Base-by-base conservation (phyloP, 768 basidiomycete species). In the Phlebiopsis gigantea region DNA sequence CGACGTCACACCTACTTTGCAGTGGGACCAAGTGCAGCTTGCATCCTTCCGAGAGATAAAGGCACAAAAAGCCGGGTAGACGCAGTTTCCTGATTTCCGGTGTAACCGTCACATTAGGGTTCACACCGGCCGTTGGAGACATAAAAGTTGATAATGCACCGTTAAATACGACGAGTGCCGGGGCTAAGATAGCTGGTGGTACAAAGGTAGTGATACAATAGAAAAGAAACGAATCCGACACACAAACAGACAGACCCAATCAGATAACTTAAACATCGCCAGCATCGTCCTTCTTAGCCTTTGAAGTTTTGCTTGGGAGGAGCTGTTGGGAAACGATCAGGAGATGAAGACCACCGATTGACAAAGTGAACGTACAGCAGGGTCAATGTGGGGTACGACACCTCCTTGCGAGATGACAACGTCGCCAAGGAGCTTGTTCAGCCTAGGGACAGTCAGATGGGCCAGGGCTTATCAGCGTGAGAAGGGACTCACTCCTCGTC, bases 361-460 rank as follows among this genome's bases (percentile, higher is more conserved):
- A 34, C 31, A 34, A 34, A 34, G 6, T 7, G 7, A 17, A 39
- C 34, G 12, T 39, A 80, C 77, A 57, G 82, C 84, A 48, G 82
- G 75, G 65, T 82, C 79, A 69, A 96, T 96, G 68, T 81, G 82
- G 57, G 90, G 90, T 19, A 93, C 87, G 57, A 93, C 91, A 80
- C 94, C 94, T 74, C 94, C 94, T 71, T 96, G 92, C 30, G 92
- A 93, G 76, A 96, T 95, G 72, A 93, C 85, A 61, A 96, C 94
- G 62, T 85, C 77, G 24, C 85, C 87, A 44, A 90, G 80, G 45
- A 90, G 77, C 66, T 76, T 80, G 71, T 84, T 84, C 69, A 89
- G 73, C 65, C 85, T 87, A 31, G 3, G 29, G 25, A 43, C 57
- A 49, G 26, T 49, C 53, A 59, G 47, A 53, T 17, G 19, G 50